Percentiles rank a stretch among this genome's conserved stretches.
phyloP scores from a whole-genome alignment of 2,329 filamentous ascomycete species.

The Sclerotinia subarctica region DNA sequence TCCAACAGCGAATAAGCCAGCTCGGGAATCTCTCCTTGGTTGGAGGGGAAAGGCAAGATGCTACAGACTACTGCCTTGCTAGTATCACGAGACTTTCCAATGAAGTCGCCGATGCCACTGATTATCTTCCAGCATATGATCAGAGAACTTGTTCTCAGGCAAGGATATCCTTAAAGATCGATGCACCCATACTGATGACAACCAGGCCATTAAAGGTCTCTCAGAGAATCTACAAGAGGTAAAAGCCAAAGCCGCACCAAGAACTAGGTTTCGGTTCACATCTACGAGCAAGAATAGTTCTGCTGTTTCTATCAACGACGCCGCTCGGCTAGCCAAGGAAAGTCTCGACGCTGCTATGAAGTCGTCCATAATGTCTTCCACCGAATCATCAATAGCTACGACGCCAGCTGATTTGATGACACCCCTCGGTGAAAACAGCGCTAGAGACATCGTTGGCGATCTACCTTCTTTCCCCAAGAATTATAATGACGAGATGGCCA shows the following conservation, averaged over 20 bases:
- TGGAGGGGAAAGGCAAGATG: constrained; percentile 74
- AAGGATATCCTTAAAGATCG: constrained; percentile 24
- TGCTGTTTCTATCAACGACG: constrained; percentile 54
- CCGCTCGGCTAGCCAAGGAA: constrained; percentile 50
- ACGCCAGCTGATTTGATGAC: constrained; percentile 36
- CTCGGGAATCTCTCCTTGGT: constrained; percentile 60
- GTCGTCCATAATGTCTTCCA: constrained; percentile 38
- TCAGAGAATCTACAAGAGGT: constrained; percentile 74
- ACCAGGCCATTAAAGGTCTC: constrained; percentile 69
- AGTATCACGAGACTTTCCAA: constrained; percentile 77
- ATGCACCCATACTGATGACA: constrained; percentile 38
- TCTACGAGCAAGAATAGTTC: constrained; percentile 50
- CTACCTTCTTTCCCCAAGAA: constrained; percentile 46
- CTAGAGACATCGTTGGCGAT: constrained; percentile 41
- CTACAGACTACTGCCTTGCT: constrained; percentile 75
- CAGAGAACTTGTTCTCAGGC: constrained; percentile 82
- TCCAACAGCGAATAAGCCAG: constrained; percentile 72
- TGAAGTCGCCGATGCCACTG: constrained; percentile 79
- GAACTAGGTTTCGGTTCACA: constrained; percentile 82
- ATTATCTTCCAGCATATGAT: constrained; percentile 83
- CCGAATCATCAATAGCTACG: constrained; percentile 43
- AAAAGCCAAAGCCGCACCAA: constrained; percentile 65
- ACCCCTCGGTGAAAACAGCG: constrained; percentile 30
- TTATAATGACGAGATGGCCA: constrained; percentile 57
- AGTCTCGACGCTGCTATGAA: constrained; percentile 42